Conservation (phyloP, 2,329 filamentous ascomycete species). For the Rhexocercosporidium sp. region DNA sequence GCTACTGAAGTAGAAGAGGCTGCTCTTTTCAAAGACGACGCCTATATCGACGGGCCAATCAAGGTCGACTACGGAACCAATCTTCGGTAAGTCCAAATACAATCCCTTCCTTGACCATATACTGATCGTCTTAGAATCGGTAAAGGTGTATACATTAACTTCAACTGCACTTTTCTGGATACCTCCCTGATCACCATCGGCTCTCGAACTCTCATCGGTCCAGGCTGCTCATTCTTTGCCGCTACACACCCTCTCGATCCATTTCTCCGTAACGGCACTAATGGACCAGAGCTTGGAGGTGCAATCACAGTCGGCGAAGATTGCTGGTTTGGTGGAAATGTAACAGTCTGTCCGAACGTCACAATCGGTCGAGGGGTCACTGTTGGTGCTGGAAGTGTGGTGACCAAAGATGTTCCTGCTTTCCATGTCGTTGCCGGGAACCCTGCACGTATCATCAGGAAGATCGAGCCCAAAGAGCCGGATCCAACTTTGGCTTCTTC, state of each 20-base stretch:
- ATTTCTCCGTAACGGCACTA: slow-evolving; percentile 71
- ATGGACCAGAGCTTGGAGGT: slow-evolving; percentile 76
- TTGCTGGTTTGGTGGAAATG: slow-evolving; percentile 79
- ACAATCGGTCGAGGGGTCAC: slow-evolving; percentile 76
- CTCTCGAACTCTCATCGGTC: slow-evolving; percentile 76
- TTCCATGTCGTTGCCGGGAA: slow-evolving; percentile 70
- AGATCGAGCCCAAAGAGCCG: slow-evolving; percentile 43
- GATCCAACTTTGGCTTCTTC: slow-evolving; percentile 31
- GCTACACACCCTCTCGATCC: slow-evolving; percentile 81
- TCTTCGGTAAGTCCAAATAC: slow-evolving; percentile 53
- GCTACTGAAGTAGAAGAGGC: slow-evolving; percentile 68
- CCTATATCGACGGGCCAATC: slow-evolving; percentile 74
- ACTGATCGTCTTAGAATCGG: slow-evolving; percentile 56
- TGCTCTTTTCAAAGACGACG: slow-evolving; percentile 63
- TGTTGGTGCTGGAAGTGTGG: slow-evolving; percentile 81
- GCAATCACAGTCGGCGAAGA: slow-evolving; percentile 80
- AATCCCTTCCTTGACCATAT: slow-evolving; percentile 1
- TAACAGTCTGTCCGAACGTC: slow-evolving; percentile 74
- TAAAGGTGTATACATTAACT: slow-evolving; percentile 75
- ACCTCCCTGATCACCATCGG: slow-evolving; percentile 78
- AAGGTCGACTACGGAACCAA: slow-evolving; percentile 81
- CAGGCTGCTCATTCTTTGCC: slow-evolving; percentile 77
- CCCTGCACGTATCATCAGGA: slow-evolving; percentile 63
- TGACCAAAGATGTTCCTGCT: slow-evolving; percentile 76
- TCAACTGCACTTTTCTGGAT: slow-evolving; percentile 77